Evolutionary conservation across 352 stramenopile genomes (phyloP).

Genomic region (Phytophthora nicotianae): DNA sequence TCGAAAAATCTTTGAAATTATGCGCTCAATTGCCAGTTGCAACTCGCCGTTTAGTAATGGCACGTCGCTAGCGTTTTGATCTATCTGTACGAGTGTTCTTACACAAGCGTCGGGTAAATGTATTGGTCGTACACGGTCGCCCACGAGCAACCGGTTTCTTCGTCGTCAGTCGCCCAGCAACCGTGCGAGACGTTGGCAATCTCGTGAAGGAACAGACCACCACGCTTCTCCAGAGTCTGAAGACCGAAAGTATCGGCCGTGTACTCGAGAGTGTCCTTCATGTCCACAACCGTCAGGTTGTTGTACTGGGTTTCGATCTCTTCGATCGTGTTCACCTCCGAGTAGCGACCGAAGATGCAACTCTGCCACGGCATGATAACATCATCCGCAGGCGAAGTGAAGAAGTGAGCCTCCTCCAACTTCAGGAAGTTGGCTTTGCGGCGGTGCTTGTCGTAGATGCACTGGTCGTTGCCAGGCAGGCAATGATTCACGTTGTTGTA

Average conservation of each 20-base stretch:
- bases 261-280: constrained; percentile 43
- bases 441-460: constrained; percentile 28
- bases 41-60: too few relatives aligned
- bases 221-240: constrained; percentile 36
- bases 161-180: constrained; percentile 35
- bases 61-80: too few relatives aligned
- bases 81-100: too few relatives aligned
- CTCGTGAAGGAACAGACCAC: constrained; percentile 32
- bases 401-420: constrained; percentile 43
- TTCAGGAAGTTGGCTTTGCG: constrained; percentile 48
- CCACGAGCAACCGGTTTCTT: constrained; percentile 35
- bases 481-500: constrained; percentile 30
- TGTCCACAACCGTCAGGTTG: constrained; percentile 35
- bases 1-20: too few relatives aligned
- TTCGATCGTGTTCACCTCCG: too few relatives aligned
- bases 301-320: constrained; percentile 40
- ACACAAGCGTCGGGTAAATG: constrained; percentile 9
- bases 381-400: constrained; percentile 36
- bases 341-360: constrained; percentile 47
- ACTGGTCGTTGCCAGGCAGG: constrained; percentile 12
- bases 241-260: constrained; percentile 43
- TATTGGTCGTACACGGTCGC: constrained; percentile 31
- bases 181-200: constrained; percentile 32
- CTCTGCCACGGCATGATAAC: constrained; percentile 48
- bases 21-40: too few relatives aligned